Base-by-base conservation (phyloP, 2,329 filamentous ascomycete species). In the Penicillium palitans region DNA sequence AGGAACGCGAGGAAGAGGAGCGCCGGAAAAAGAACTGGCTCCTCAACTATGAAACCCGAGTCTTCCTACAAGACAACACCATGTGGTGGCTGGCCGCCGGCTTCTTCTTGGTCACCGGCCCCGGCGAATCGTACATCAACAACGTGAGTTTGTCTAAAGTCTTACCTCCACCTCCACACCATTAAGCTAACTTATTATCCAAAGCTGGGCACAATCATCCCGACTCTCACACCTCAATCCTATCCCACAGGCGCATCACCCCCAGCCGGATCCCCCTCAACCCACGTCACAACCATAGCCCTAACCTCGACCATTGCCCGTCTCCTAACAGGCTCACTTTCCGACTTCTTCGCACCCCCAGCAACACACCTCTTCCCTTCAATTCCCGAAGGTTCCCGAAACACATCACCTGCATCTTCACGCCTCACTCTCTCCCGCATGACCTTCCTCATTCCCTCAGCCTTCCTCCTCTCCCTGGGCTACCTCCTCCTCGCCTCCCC, bases 101-200 rank as follows among this genome's bases (percentile, higher is more conserved):
- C 21, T 98, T 99, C 77, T 91, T 98, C 75, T 84, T 98, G 62
- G 90, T 96, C 67, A 90, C 93, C 54, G 95, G 95, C 0, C 93
- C 95, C 0, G 93, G 93, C n/a, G 95, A 99, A 76, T 90, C 93
- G 12, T 99, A 97, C 74, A 92, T 98, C 77, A 99, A 98, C 78
- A 99, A 98, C 68, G 80, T 79, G 61, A 62, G 71, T 69, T 9
- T 10, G 19, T 35, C n/a, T 33, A 21, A 4, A 21, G 42, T 19
- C 9, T 3, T 5, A 44, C 6, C 6, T 52, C 9, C 37, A 39
- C 3, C 5, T 52, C 7, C 29, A 53, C 45, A 44, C 19, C 9
- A 31, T 5, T 4, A 35, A 15, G 33, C 53, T 57, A 35, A 42
- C 42, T 12, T n/a, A 6, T 52, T 8, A 17, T 24, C 5, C 17